A percentile compares a stretch with the other conserved stretches of the same genome.
These are phyloP conservation scores for Diaporthe longicolla DNA, from an alignment of 2,329 filamentous ascomycete genomes.

Conservation along the genomic window DNA sequence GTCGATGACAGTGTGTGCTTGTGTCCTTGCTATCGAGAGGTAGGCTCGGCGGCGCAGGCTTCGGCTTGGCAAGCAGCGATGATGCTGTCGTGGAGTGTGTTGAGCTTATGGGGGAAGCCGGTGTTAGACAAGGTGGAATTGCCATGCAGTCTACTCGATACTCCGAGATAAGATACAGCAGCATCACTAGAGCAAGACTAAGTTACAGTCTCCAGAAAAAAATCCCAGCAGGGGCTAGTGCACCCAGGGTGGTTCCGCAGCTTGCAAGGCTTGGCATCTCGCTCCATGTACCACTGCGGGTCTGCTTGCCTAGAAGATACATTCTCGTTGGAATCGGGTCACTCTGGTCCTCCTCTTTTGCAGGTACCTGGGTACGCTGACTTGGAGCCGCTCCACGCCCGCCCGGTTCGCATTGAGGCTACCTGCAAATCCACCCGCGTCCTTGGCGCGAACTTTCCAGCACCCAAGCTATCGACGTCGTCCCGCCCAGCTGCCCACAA, in stretches of 20 bases:
- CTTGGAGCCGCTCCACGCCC: neutral
- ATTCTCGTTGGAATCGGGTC: neutral
- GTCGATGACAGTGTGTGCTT: neutral
- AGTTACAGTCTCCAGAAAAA: constrained; percentile 11
- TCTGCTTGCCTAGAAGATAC: constrained; percentile 12
- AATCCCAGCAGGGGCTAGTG: constrained; percentile 18
- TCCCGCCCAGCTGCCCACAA: neutral
- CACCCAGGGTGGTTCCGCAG: constrained; percentile 30
- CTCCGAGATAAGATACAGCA: constrained; percentile 15
- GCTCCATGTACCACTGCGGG: neutral
- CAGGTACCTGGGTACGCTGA: neutral
- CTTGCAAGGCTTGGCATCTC: constrained; percentile 25
- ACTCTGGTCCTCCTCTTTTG: neutral
- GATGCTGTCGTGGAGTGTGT: constrained; percentile 38
- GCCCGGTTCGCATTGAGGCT: constrained; percentile 1
- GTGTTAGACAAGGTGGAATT: constrained; percentile 24
- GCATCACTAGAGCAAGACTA: constrained; percentile 5
- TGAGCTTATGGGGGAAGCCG: constrained; percentile 5
- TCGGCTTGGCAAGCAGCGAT: constrained; percentile 34
- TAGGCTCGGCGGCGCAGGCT: constrained; percentile 29
- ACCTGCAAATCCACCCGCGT: constrained; percentile 25
- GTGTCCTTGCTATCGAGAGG: neutral
- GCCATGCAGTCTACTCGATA: constrained; percentile 28
- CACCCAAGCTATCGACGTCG: constrained; percentile 24
- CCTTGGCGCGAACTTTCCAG: constrained; percentile 35